Base-by-base conservation (phyloP, 169 alveolate species). In the Theileria orientalis region DNA sequence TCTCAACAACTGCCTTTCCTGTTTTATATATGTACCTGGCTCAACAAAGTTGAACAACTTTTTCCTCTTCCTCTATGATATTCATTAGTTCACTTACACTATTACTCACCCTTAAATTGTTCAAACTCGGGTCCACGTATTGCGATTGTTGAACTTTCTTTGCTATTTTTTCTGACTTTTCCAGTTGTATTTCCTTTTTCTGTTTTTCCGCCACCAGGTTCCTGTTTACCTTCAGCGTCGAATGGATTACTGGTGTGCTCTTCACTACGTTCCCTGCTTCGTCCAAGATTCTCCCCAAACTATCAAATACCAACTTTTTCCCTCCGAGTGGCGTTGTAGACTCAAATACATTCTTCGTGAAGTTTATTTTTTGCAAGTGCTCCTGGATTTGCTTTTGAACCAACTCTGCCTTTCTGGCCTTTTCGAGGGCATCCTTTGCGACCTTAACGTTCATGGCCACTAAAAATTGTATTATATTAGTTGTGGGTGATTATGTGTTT, bases 251-350 rank as follows among this genome's bases (percentile, higher is more conserved):
- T 11, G 94, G 94, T 40, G 72, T 74, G 35, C 74, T 83, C 74
- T 85, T 74, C 27, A 89, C 76, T 29, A 89, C 90, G 75, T 89
- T 89, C 29, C 94, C 94, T 21, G 83, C 74, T 29, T 84, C 92
- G 56, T 89, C 94, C 57, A 89, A 54, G 61, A 74, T 90, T 56
- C 92, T 62, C 14, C 94, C 94, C 37, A 85, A 78, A 37, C 84
- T 84, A 74, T 89, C 94, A 41, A 89, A 77, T 83, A 63, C 57
- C 57, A 89, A 79, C 27, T 74, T 71, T 49, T 60, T 72, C 27
- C 69, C 30, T 19, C 83, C 83, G 60, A 72, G 40, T 19, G 35
- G 69, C 21, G 79, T 69, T 27, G 83, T 72, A n/a, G 71, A 41
- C 21, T 84, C 78, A 27, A 72, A 52, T 14, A 72, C 54, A 25